Evolutionary conservation across 2,329 filamentous ascomycete species (phyloP).

Genomic region (Volutella citrinella): DNA sequence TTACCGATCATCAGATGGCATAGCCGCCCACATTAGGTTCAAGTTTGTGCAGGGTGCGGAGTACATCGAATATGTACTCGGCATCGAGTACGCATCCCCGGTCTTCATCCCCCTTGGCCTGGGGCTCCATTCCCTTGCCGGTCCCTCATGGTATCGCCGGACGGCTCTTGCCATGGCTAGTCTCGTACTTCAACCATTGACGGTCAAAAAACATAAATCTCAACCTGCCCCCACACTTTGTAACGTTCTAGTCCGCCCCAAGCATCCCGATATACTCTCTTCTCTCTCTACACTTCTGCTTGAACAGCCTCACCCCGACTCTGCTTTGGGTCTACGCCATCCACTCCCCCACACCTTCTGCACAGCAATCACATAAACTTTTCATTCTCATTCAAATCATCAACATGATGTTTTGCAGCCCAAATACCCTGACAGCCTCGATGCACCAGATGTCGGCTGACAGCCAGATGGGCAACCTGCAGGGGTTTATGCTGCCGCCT

Average conservation of each 20-base stretch:
- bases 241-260: slow-evolving; percentile 9
- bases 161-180: slow-evolving; percentile 13
- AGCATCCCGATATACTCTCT: slow-evolving; percentile 14
- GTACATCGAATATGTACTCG: slow-evolving; percentile 15
- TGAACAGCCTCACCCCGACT: slow-evolving; percentile 8
- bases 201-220: slow-evolving; percentile 32
- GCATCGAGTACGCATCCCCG: slow-evolving; percentile 10
- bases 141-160: slow-evolving; percentile 14
- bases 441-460: no score
- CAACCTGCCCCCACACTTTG: slow-evolving; percentile 26
- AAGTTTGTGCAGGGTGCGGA: slow-evolving; percentile 11
- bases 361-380: no score
- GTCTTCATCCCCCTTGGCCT: slow-evolving; percentile 15
- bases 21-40: slow-evolving; percentile 19
- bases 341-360: slow-evolving; percentile 3
- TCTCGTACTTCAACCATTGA: slow-evolving; percentile 9
- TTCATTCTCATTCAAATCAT: no score
- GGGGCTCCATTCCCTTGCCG: slow-evolving; percentile 18
- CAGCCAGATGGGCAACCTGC: no score
- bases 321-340: neutral
- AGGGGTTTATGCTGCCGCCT: no score
- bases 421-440: no score
- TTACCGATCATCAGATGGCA: slow-evolving; percentile 25
- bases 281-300: slow-evolving; percentile 7
- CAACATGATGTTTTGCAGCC: no score